phyloP scores from a whole-genome alignment of 75 land plant genomes.

The Gnetum montanum region DNA sequence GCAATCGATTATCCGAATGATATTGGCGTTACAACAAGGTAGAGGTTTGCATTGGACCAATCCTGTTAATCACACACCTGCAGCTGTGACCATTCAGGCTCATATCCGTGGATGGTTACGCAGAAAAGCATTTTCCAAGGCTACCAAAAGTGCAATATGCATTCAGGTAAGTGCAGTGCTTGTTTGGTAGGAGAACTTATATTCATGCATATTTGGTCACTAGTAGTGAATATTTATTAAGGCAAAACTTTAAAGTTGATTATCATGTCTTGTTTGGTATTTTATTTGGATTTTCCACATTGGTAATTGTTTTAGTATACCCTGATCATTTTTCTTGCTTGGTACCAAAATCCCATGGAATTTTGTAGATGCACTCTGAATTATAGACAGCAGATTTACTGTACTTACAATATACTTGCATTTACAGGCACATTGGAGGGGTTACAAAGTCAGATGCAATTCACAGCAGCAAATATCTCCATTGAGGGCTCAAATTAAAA shows the following conservation, averaged over 20 bases:
- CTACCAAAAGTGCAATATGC: constrained; percentile 13
- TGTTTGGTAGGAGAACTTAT: not conserved
- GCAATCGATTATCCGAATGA: constrained; percentile 36
- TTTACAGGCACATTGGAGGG: constrained; percentile 66
- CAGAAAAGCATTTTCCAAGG: constrained; percentile 11
- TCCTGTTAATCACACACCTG: too few relatives aligned
- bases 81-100: constrained; percentile 47
- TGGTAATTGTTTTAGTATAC: too few relatives aligned
- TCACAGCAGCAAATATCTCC: constrained; percentile 34
- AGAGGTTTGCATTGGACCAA: not conserved
- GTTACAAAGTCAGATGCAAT: constrained; percentile 46
- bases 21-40: not conserved
- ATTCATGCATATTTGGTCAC: not conserved
- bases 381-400: too few relatives aligned
- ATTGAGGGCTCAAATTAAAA: constrained; percentile 50
- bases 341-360: too few relatives aligned
- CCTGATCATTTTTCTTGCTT: too few relatives aligned
- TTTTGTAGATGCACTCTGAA: too few relatives aligned
- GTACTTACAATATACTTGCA: too few relatives aligned
- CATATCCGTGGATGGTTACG: constrained; percentile 52
- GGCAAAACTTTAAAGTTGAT: not conserved
- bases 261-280: not conserved
- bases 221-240: not conserved
- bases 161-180: constrained; percentile 34
- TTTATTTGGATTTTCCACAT: too few relatives aligned